Percentiles rank a stretch among this genome's conserved stretches.
phyloP scores from a whole-genome alignment of 768 basidiomycete genomes.

The Leccinum variicolor region DNA sequence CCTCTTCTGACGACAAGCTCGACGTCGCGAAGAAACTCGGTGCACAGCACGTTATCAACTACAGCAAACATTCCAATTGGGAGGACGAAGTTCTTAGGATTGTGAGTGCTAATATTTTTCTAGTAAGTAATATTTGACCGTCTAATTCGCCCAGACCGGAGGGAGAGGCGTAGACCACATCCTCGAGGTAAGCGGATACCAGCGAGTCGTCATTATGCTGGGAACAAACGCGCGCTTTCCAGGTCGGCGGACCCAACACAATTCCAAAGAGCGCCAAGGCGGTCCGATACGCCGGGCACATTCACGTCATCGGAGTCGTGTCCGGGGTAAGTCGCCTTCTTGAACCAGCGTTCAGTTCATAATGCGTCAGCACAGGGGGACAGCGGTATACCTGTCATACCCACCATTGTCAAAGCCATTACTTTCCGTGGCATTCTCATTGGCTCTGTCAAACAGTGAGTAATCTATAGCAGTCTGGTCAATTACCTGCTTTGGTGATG shows the following conservation, averaged over 20 bases:
- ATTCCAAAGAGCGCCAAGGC: slow-evolving; percentile 42
- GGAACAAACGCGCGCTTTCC: background rate
- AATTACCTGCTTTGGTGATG: background rate
- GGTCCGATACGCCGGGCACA: slow-evolving; percentile 38
- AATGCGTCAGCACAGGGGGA: slow-evolving; percentile 13
- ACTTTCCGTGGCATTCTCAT: slow-evolving; percentile 50
- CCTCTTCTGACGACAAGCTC: slow-evolving; percentile 64
- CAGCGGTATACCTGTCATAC: slow-evolving; percentile 30
- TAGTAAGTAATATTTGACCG: background rate
- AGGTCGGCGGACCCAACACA: slow-evolving; percentile 57
- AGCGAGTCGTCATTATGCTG: background rate
- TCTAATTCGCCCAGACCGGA: slow-evolving; percentile 22
- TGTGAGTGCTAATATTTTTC: background rate
- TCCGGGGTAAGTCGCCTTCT: slow-evolving; percentile 30
- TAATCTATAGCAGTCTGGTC: background rate
- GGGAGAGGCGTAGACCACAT: slow-evolving; percentile 35
- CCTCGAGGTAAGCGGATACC: slow-evolving; percentile 17
- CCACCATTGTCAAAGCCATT: slow-evolving; percentile 39
- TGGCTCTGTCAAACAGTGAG: slow-evolving; percentile 58
- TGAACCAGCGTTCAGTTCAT: no score
- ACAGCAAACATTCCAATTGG: slow-evolving; percentile 56
- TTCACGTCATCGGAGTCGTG: slow-evolving; percentile 54
- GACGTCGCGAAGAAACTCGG: slow-evolving; percentile 50
- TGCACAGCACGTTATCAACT: slow-evolving; percentile 57
- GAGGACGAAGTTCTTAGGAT: slow-evolving; percentile 36